Base-by-base conservation (phyloP, 2,329 filamentous ascomycete genomes). In the Nothophaeocryptopus gaeumannii region DNA sequence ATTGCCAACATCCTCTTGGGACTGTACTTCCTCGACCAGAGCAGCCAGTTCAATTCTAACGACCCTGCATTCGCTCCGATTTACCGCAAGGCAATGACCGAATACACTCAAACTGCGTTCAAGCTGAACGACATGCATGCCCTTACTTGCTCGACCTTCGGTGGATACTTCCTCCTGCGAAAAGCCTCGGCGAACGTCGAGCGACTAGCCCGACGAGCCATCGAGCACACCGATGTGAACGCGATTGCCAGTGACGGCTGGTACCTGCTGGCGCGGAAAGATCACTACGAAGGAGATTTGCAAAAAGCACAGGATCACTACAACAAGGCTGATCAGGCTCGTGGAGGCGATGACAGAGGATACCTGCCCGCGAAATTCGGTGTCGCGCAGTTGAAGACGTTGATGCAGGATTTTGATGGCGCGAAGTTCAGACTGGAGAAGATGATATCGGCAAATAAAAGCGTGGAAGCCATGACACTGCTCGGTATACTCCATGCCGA, bases 201-300 rank as follows among this genome's bases (percentile, higher is more conserved):
- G 59, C 84, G 84, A 14, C 78, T 99, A 13, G 89, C 92, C 7
- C 87, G 91, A 67, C 93, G 93, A 68, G 91, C 93, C 5, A 96
- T 99, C 55, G 89, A 96, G 64, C 86, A 89, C 63, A 97, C 93
- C 2, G 93, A 99, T 66, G 89, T 97, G 60, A 96, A 96, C 68
- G 89, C 91, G 3, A 89, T 97, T 68, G 92, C 92, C 16, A 96
- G 92, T 71, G 95, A 99, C 67, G 95, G 93, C 32, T 97, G 92
- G 91, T 99, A 96, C 70, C 74, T 97, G 8, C 81, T 97, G 35
- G 93, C 90, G 26, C 81, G 91, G 53, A 96, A 95, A 67, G 89
- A 92, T 56, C 93, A 99, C 66, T 89, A 89, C 59, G 81, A 83
- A 50, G 86, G 86, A 36, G 84, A 96, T 50, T 72, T 82, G 5